Evolutionary conservation across 306 rosid species (phyloP), one percentile per base, ranked within the genome.

Genomic region (Medicago arabica): DNA sequence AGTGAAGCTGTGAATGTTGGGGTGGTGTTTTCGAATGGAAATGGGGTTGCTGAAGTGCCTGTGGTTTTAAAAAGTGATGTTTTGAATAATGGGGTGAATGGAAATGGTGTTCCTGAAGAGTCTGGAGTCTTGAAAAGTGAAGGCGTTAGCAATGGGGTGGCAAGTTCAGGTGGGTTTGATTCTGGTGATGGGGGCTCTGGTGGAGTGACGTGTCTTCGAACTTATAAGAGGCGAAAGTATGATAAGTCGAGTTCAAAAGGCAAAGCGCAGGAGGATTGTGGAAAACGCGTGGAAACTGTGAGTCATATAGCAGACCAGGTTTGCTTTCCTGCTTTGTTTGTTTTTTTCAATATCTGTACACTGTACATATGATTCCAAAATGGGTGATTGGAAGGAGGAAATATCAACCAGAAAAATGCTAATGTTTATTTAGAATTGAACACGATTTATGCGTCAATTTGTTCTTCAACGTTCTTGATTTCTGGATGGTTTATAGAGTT

Each of bases 151-250:
- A 86, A 80, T 76, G 87, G 74, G 66, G 11, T 69, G 68, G 73
- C 38, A 36, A 43, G 46, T 65, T 75, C 71, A 40, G 53, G 63
- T 70, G 68, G 77, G 50, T 76, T 60, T 72, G 89, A 71, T 80
- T 65, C 64, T 77, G 79, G 68, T 11, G 81, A 81, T 25, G 74
- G 82, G 80, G 59, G 83, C 69, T 84, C 79, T 3, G 78, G 83
- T 46, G 60, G 76, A 50, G 67, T 64, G 75, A 86, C 84, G 67
- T 47, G 80, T 59, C 15, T 92, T 69, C 83, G 49, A 69, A 96
- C 99, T 73, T 92, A 92, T 80, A 90, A 92, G 90, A 87, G 99
- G 91, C 91, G 96, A n/a, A 92, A 84, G 79, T 82, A 63, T 71
- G 74, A 47, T 21, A 89, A 74, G 82, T 87, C 63, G 3, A 60